These are phyloP conservation scores for Cercospora beticola DNA, from an alignment of 2,329 filamentous ascomycete genomes.

Conservation along the genomic window DNA sequence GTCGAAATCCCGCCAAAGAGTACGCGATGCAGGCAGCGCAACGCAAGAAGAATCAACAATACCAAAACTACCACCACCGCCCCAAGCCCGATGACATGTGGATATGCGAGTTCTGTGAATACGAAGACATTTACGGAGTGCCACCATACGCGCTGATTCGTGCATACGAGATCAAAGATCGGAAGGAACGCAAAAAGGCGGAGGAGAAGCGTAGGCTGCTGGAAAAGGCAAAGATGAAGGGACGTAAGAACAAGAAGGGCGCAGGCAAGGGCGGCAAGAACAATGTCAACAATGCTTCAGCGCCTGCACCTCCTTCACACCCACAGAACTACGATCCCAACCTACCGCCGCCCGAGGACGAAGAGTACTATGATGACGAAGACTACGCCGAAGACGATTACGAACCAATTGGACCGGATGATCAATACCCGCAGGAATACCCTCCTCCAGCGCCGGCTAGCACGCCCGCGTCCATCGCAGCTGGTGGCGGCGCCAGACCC, in stretches of 20 bases:
- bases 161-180: conserved; percentile 92
- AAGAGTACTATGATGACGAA: conserved; percentile 38
- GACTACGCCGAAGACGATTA: conserved; percentile 34
- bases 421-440: conserved; percentile 27
- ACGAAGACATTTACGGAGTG: conserved; percentile 89
- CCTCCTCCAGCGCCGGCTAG: conserved; percentile 29
- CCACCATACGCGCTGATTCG: conserved; percentile 82
- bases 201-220: conserved; percentile 81
- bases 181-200: conserved; percentile 75
- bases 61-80: conserved; percentile 72
- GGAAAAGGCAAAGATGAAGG: conserved; percentile 93
- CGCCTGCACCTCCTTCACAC: conserved; percentile 22
- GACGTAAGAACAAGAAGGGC: conserved; percentile 82
- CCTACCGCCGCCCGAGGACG: conserved; percentile 32
- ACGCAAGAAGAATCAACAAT: conserved; percentile 73
- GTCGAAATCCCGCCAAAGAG: conserved; percentile 64
- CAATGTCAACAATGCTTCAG: conserved; percentile 25
- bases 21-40: conserved; percentile 73
- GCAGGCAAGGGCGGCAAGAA: conserved; percentile 56
- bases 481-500: conserved; percentile 17
- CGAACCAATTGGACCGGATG: conserved; percentile 30
- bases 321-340: conserved; percentile 34
- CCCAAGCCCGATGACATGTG: conserved; percentile 73
- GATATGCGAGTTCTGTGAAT: conserved; percentile 98
- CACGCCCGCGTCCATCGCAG: conserved; percentile 21